Base-by-base conservation (phyloP, 352 stramenopile genomes). In the Globisporangium sylvaticum region DNA sequence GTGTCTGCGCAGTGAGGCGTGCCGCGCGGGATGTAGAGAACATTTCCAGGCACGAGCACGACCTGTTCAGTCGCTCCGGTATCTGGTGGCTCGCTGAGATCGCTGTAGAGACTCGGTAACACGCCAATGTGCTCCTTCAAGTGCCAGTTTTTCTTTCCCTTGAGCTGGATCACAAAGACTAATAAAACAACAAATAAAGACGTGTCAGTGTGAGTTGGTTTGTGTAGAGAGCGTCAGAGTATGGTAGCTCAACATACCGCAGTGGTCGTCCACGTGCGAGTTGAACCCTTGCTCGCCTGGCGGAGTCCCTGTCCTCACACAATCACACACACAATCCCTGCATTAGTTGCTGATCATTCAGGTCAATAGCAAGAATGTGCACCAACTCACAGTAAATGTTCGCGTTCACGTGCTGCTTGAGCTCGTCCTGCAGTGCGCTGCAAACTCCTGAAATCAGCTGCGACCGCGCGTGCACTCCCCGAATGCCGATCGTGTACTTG, bases 81-180 rank as follows among this genome's bases (percentile, higher is more conserved):
- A 27, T 54, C n/a, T 8, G 8, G 6, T 15, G 31, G 14, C 2
- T 61, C 14, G 4, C 59, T 42, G 2, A 68, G 29, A 29, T 72
- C 71, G 5, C 68, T 66, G 34, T 78, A 80, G 14, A 80, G 65
- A 14, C 42, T 56, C 27, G 74, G 74, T 3, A 80, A 20, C 12
- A 32, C 18, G 3, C 37, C 50, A 25, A 64, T 44, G 8, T 65
- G 58, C 27, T 69, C 53, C 58, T 69, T 58, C 18, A 80, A 31
- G 1, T 67, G 63, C 74, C 74, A 80, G 4, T 58, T 69, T 27
- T 80, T 80, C 15, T 20, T 46, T 37, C 74, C 74, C 62, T 78
- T 75, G 3, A 78, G 27, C 50, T 78, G 74, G 10, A 80, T 20
- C 0, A 69, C 68, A 57, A 80, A 80, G n/a, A 80, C 74, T 80